These are phyloP conservation scores for Mucor velutinosus DNA, from an alignment of 371 early-diverging fungal species.

Conservation along the genomic window DNA sequence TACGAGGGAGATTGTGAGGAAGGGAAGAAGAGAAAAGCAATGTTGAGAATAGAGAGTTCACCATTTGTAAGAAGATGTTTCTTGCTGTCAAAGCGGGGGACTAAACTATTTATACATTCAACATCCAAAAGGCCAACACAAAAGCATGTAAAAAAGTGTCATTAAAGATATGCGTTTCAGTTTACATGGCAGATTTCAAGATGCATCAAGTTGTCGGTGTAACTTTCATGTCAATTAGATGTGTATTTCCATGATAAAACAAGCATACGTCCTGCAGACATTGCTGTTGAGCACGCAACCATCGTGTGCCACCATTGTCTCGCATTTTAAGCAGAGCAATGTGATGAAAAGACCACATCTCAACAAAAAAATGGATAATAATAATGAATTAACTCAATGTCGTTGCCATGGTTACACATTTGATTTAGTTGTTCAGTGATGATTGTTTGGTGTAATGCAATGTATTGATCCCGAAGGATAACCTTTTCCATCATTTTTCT, in stretches of 20 bases:
- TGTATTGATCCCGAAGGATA: slow-evolving; percentile 1
- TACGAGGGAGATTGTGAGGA: background rate
- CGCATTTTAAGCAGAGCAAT: background rate
- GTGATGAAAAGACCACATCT: background rate
- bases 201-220: background rate
- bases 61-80: background rate
- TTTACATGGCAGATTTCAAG: background rate
- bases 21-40: background rate
- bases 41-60: background rate
- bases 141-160: background rate
- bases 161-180: background rate
- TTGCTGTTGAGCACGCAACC: background rate
- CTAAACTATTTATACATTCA: background rate
- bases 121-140: background rate
- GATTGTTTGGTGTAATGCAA: background rate
- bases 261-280: background rate
- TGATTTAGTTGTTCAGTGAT: background rate
- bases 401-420: background rate
- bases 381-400: background rate
- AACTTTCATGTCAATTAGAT: background rate
- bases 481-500: background rate
- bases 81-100: background rate
- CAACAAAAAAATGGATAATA: background rate
- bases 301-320: background rate
- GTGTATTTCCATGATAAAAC: background rate